Conservation (phyloP, 352 stramenopile genomes). For the Saprolegnia diclina region DNA sequence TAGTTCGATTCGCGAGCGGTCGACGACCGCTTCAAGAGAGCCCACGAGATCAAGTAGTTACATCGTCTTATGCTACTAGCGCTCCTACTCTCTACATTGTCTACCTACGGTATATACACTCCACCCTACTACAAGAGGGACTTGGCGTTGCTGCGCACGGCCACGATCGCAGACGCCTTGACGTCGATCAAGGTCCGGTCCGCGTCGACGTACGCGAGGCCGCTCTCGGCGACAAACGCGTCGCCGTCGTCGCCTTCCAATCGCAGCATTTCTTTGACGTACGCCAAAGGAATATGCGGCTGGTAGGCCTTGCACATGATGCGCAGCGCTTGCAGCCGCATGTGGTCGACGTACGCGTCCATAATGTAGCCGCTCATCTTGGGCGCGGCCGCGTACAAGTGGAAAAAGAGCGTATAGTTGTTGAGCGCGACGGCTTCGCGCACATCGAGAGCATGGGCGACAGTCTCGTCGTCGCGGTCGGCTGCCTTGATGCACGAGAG, state of each 20-base stretch:
- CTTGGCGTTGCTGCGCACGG: constrained; percentile 39
- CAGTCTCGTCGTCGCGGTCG: constrained; percentile 46
- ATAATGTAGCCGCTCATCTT: constrained; percentile 90
- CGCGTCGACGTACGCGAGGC: constrained; percentile 47
- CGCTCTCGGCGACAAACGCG: constrained; percentile 66
- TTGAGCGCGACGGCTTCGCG: constrained; percentile 77
- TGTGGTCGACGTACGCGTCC: constrained; percentile 77
- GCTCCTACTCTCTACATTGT: no score
- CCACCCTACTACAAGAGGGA: constrained; percentile 14
- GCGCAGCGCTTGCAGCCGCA: constrained; percentile 73
- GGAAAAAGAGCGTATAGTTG: constrained; percentile 86
- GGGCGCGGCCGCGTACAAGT: constrained; percentile 77
- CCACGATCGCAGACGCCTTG: constrained; percentile 80
- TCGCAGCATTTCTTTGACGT: constrained; percentile 68
- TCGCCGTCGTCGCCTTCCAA: constrained; percentile 64
- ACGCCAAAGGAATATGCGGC: constrained; percentile 63
- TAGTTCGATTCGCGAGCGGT: no score
- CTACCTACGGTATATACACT: no score
- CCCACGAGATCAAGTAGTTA: no score
- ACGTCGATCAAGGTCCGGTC: constrained; percentile 47
- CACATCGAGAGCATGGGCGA: constrained; percentile 70
- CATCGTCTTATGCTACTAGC: no score
- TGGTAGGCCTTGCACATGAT: constrained; percentile 85
- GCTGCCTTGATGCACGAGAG: constrained; percentile 48
- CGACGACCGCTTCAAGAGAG: no score